phyloP scores from a whole-genome alignment of 768 basidiomycete genomes.

The Hydnomerulius pinastri region DNA sequence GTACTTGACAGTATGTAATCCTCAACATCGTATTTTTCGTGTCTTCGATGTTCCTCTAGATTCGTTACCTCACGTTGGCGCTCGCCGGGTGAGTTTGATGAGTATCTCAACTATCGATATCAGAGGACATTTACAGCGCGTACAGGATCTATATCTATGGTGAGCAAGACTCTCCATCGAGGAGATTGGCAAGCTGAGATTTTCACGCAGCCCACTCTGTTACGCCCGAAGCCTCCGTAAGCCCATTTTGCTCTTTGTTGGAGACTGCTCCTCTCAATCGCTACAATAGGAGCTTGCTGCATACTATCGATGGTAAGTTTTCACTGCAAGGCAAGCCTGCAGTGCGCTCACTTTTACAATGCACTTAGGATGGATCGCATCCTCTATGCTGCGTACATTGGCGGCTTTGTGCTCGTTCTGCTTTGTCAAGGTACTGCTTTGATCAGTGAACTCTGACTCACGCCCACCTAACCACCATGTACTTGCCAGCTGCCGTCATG shows the following conservation, averaged over 20 bases:
- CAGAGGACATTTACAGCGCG: neutral
- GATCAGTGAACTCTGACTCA: constrained; percentile 3
- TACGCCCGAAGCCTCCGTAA: constrained; percentile 23
- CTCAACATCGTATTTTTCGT: too few species aligned
- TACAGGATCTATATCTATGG: neutral
- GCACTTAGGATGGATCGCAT: neutral
- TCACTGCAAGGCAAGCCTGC: too few species aligned
- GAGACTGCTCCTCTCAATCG: too few species aligned
- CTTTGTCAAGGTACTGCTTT: constrained; percentile 28
- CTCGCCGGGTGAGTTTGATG: constrained; percentile 26
- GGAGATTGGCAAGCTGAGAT: neutral
- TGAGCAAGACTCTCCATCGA: neutral
- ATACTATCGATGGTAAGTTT: neutral
- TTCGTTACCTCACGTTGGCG: constrained; percentile 33
- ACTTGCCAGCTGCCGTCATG: constrained; percentile 39
- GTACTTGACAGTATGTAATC: constrained; percentile 39
- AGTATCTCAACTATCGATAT: neutral
- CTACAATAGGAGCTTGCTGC: too few species aligned
- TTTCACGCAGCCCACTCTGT: neutral
- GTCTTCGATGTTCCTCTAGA: constrained; percentile 21
- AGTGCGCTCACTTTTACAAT: neutral
- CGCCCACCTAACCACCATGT: neutral
- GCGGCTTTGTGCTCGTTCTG: constrained; percentile 31
- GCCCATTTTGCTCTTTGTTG: constrained; percentile 10
- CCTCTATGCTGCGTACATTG: constrained; percentile 17